Evolutionary conservation across 148 eudicot species (phyloP), one percentile per base, ranked within the genome.

Genomic region (Nepenthes mirabilis): DNA sequence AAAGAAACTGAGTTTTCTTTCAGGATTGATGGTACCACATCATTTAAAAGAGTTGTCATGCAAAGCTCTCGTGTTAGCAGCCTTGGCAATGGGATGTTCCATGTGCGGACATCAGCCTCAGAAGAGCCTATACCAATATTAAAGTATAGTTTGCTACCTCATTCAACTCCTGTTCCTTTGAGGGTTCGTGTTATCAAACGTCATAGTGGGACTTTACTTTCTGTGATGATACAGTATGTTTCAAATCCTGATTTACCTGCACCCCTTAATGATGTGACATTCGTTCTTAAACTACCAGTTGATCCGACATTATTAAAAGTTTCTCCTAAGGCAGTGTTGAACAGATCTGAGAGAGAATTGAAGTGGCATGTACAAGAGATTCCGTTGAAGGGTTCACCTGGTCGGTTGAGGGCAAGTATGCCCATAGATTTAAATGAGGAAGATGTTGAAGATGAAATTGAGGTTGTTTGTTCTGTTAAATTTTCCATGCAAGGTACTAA

Each of bases 1-100:
- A 83, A 82, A 69, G 97, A 91, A 76, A 91, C 96, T 33, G 96
- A 91, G 64, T 91, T 91, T 68, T 91, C 97, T 0, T 91, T 91
- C 53, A 91, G 71, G 72, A 65, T 91, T 62, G 97, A 91, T 43
- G 88, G 88, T 37, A 81, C 82, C 2, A 70, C 64, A 47, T 59
- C 78, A 23, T 69, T 91, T 43, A 91, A 91, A 73, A 80, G 96
- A 72, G 72, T 81, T 67, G 79, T 77, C 49, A 67, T 83, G 71
- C 84, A 85, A 57, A 83, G 70, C 55, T 83, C 95, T 59, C 70
- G 79, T 33, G 86, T 88, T 32, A 91, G 97, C 62, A 85, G 94
- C 71, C 81, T 91, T 9, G 90, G 90, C 14, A 88, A 77, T 68
- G 94, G 88, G n/a, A 68, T 83, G 82, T 91, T 91, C 71, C 96